Conservation (phyloP, 345 rosid species). For the Lenwebbia sp. region DNA sequence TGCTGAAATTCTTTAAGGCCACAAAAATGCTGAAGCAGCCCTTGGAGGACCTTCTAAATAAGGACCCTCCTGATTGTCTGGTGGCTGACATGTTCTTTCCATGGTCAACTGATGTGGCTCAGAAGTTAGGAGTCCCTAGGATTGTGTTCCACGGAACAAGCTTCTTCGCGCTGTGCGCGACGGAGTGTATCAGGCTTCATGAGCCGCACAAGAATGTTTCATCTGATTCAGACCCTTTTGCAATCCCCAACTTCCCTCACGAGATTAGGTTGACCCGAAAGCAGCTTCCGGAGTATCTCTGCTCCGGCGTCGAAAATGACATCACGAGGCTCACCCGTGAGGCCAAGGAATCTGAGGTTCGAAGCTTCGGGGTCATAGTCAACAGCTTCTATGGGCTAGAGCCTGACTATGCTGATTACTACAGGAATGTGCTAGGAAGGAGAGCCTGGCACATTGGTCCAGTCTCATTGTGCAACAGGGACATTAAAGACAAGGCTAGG, state of each 20-base stretch:
- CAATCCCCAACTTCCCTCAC: constrained; percentile 40
- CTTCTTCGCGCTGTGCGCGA: constrained; percentile 25
- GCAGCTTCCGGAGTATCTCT: constrained; percentile 9
- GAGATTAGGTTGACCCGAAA: constrained; percentile 25
- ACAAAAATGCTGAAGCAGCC: constrained; percentile 24
- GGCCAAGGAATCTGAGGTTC: neutral
- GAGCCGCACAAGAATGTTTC: constrained; percentile 24
- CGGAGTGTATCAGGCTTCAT: constrained; percentile 13
- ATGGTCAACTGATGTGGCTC: constrained; percentile 43
- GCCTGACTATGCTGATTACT: constrained; percentile 7
- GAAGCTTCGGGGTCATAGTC: constrained; percentile 3
- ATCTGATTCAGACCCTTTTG: constrained; percentile 33
- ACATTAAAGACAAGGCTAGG: constrained; percentile 6
- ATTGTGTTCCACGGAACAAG: constrained; percentile 41
- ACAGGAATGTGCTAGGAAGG: neutral
- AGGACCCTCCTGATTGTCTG: constrained; percentile 33
- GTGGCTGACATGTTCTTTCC: constrained; percentile 53
- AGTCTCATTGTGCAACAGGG: constrained; percentile 2
- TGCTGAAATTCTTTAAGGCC: constrained; percentile 14
- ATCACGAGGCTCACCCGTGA: neutral
- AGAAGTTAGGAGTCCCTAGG: constrained; percentile 38
- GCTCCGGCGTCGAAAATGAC: neutral
- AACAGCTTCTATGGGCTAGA: constrained; percentile 12
- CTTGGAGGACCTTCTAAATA: constrained; percentile 24
- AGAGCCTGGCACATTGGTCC: constrained; percentile 8